These are phyloP conservation scores for Calvatia gigantea DNA, from an alignment of 768 basidiomycete species.

Conservation along the genomic window DNA sequence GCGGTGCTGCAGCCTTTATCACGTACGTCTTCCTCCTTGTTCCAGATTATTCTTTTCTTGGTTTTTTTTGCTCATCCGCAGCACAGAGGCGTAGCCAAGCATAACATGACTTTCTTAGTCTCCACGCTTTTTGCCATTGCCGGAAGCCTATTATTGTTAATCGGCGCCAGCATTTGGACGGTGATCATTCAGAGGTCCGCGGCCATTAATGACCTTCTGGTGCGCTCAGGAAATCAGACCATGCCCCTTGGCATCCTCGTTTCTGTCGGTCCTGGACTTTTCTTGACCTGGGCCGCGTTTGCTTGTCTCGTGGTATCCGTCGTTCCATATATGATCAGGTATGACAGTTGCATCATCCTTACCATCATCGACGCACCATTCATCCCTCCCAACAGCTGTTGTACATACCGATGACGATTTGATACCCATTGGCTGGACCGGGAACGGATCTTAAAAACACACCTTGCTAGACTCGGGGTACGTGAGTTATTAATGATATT, in stretches of 20 bases:
- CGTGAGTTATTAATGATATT: constrained; percentile 10
- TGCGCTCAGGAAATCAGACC: constrained; percentile 24
- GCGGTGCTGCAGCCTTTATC: constrained; percentile 59
- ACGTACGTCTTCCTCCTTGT: constrained; percentile 42
- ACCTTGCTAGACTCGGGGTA: constrained; percentile 7
- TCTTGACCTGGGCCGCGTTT: constrained; percentile 73
- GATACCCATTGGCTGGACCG: constrained; percentile 26
- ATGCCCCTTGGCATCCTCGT: constrained; percentile 60
- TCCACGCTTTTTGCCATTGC: constrained; percentile 62
- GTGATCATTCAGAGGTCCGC: constrained; percentile 63
- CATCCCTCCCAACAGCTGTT: constrained; percentile 59
- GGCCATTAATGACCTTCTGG: constrained; percentile 51
- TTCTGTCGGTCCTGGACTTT: constrained; percentile 58
- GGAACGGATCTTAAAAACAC: neutral
- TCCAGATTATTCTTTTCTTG: constrained; percentile 9
- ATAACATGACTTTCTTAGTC: constrained; percentile 60
- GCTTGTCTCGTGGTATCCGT: constrained; percentile 61
- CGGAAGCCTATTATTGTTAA: constrained; percentile 60
- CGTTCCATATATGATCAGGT: constrained; percentile 79
- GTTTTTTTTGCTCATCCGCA: constrained; percentile 11
- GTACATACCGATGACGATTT: constrained; percentile 63
- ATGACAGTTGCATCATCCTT: neutral
- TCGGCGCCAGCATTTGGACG: constrained; percentile 77
- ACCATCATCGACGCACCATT: neutral
- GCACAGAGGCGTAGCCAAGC: constrained; percentile 63